Evolutionary conservation across 352 stramenopile genomes (phyloP), one percentile per base, ranked within the genome.

Genomic region (Lagenidium sp.): DNA sequence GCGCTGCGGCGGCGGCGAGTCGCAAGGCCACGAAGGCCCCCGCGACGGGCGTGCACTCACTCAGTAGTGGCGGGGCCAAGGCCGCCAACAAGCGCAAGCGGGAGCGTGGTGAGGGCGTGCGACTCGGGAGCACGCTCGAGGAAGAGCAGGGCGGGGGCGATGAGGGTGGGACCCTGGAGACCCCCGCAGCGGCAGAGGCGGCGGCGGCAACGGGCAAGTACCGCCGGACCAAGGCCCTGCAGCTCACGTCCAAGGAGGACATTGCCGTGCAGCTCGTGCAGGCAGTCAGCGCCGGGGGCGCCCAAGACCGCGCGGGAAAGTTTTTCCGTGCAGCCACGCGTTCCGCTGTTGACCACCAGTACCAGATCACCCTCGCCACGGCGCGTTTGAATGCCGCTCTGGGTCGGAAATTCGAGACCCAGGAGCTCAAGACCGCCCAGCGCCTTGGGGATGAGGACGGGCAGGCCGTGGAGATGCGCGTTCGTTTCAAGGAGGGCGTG

Each of bases 301-400:
- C 73, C 1, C 61, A 65, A 7, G 70, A 73, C 48, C 76, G 70
- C 25, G 56, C 66, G 10, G 64, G 57, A 19, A 91, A 91, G 50
- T 94, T 94, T 44, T 88, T 92, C 36, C 77, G 77, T 22, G 62
- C 71, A 0, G 71, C 73, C 4, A 91, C 82, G 12, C 80, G 80
- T 31, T 80, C 57, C 10, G 82, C 82, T 16, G 73, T 94, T 5
- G 72, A 85, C 21, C 62, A 92, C 40, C 77, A 94, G 53, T 89
- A 94, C 51, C 63, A 83, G 41, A 59, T 85, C 36, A 76, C 67
- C 8, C 41, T 89, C 16, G 82, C 82, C 7, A 94, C 65, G 19
- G 73, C 82, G 12, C 57, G 82, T 2, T 53, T 94, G 21, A 81
- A 83, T 12, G 82, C 79, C 4, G 77, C 82, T 6, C 67, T 89